Conservation (phyloP, 768 basidiomycete genomes). For the Boletus rufocinnamomeus region DNA sequence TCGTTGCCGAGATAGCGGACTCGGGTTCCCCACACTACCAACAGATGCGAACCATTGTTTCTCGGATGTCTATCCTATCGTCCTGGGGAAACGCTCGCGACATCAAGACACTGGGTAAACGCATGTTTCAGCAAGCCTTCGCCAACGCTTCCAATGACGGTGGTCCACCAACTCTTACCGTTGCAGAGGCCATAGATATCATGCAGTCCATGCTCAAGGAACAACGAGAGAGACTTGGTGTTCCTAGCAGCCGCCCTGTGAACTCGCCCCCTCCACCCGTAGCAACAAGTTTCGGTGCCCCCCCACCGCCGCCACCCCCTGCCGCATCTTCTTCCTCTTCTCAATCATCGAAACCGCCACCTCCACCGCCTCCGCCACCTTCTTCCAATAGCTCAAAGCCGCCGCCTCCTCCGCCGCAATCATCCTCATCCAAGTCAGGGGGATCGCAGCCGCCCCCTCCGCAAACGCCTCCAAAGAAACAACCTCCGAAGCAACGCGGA, state of each 20-base stretch:
- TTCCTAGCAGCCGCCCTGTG: slow-evolving; percentile 18
- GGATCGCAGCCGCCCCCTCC: slow-evolving; percentile 12
- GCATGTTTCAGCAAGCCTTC: slow-evolving; percentile 17
- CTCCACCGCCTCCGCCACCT: neutral
- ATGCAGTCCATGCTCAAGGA: slow-evolving; percentile 20
- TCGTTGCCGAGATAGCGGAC: slow-evolving; percentile 35
- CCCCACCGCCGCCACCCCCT: slow-evolving; percentile 28
- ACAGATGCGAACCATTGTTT: slow-evolving; percentile 28
- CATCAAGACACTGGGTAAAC: slow-evolving; percentile 48
- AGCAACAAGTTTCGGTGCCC: slow-evolving; percentile 23
- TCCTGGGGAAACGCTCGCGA: slow-evolving; percentile 76
- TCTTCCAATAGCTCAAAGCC: slow-evolving; percentile 2
- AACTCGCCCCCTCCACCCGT: slow-evolving; percentile 15
- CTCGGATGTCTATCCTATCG: slow-evolving; percentile 44
- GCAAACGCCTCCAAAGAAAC: slow-evolving; percentile 14
- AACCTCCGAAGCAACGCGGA: slow-evolving; percentile 2
- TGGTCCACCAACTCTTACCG: neutral
- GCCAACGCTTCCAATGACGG: slow-evolving; percentile 13
- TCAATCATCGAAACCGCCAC: slow-evolving; percentile 9
- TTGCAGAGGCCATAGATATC: slow-evolving; percentile 9
- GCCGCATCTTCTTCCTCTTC: slow-evolving; percentile 19
- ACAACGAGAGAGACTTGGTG: slow-evolving; percentile 25
- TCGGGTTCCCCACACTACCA: neutral
- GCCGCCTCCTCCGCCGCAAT: neutral
- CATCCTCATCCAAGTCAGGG: slow-evolving; percentile 7